Evolutionary conservation across 805 yeast genomes (phyloP), one percentile per base, ranked within the genome.

Genomic region (Candida silvatica): DNA sequence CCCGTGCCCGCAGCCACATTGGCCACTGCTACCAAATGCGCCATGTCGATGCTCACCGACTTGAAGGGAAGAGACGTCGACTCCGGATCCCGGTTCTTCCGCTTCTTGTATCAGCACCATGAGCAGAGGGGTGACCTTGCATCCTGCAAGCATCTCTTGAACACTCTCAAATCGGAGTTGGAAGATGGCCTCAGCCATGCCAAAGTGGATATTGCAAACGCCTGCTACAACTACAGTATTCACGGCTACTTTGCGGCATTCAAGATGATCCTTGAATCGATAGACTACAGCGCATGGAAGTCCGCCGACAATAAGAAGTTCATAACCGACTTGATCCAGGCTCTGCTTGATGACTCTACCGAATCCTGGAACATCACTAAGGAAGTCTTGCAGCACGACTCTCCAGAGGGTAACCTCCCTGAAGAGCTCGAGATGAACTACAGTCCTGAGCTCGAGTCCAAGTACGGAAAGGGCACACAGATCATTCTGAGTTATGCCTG

Each of bases 161-260:
- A 45, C 0, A 34, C 39, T 2, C 42, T 77, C 6, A 31, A 70
- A 0, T 35, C 38, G 0, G 51, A 46, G 17, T 46, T 78, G 11
- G 58, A 61, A 3, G 19, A 43, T 6, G 53, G 62, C 7, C 44
- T 67, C 2, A 40, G 47, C 1, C 43, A 49, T 8, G 70, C 73
- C 0, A 44, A 52, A 23, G 26, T 24, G 0, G 58, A 68, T 41
- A 50, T 66, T 20, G 47, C 63, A 0, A 40, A 46, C 2, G 77
- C 79, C 12, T 72, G 74, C 12, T 58, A 55, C 31, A 56, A 65
- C 22, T 56, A 60, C 27, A 74, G 79, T 32, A 58, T 81, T 6
- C 88, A 84, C 48, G 96, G 96, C 0, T 67, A 71, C 40, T 78
- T 77, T 49, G 69, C 77, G 12, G 71, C 86, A 0, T 55, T 84